phyloP scores from a whole-genome alignment of 192 early-diverging fungal species.

The Anaeromyces robustus region DNA sequence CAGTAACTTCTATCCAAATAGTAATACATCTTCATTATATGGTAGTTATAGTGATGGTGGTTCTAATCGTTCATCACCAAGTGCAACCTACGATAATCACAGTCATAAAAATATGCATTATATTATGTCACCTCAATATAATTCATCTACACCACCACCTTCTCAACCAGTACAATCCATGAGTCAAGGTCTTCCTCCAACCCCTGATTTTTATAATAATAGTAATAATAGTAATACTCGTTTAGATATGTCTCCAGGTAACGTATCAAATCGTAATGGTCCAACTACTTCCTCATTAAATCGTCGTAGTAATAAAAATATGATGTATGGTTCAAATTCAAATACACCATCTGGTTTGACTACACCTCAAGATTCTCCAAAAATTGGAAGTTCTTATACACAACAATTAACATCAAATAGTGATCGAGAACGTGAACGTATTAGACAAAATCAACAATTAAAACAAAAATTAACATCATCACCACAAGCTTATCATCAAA shows the following conservation, averaged over 20 bases:
- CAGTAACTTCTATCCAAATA: not conserved
- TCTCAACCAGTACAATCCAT: not conserved
- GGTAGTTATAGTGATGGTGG: not conserved
- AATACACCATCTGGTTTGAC: not conserved
- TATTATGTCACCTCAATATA: not conserved
- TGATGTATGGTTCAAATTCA: not conserved
- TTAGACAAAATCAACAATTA: not conserved
- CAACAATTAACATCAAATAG: not conserved
- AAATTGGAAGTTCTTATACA: not conserved
- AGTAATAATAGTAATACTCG: not conserved
- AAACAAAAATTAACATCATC: not conserved
- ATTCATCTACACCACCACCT: not conserved
- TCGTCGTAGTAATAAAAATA: not conserved
- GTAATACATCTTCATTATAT: not conserved
- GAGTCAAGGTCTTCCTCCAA: not conserved
- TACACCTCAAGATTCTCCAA: not conserved
- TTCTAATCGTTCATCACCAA: not conserved
- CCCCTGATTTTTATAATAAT: not conserved
- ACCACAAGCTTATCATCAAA: not conserved
- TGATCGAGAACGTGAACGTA: not conserved
- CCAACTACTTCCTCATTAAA: not conserved
- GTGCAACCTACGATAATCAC: not conserved
- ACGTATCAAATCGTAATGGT: not conserved
- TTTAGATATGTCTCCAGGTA: not conserved
- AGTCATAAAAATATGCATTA: not conserved